These are phyloP conservation scores for Neurospora crassa DNA, from an alignment of 2,329 filamentous ascomycete species.

Conservation along the genomic window DNA sequence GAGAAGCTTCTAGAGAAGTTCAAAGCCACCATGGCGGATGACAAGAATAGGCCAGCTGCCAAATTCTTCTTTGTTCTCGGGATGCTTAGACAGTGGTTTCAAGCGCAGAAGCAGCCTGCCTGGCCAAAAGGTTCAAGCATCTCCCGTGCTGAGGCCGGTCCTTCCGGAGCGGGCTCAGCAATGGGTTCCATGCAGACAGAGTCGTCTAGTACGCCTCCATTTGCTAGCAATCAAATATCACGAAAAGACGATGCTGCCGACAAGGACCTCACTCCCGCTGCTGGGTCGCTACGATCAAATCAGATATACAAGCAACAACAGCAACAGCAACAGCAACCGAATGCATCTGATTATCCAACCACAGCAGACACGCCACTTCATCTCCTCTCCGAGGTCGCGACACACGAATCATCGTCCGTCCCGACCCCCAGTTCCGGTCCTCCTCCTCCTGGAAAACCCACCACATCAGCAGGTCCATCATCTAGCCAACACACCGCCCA, in stretches of 20 bases:
- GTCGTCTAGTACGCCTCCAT: not conserved
- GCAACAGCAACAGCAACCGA: constrained; percentile 14
- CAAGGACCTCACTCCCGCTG: not conserved
- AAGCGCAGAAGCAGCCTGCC: constrained; percentile 33
- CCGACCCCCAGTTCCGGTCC: constrained; percentile 9
- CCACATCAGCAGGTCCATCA: not conserved
- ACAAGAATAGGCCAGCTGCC: constrained; percentile 53
- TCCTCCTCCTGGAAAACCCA: constrained; percentile 2
- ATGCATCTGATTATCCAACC: constrained; percentile 18
- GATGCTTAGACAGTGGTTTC: constrained; percentile 63
- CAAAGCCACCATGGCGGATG: constrained; percentile 49
- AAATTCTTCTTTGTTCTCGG: constrained; percentile 64
- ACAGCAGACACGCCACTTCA: constrained; percentile 43
- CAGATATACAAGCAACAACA: constrained; percentile 8
- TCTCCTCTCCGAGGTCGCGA: constrained; percentile 48
- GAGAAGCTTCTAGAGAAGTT: constrained; percentile 63
- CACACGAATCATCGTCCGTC: constrained; percentile 27
- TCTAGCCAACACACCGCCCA: not conserved
- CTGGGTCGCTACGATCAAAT: constrained; percentile 3
- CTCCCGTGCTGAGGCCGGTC: not conserved
- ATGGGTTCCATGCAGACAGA: not conserved
- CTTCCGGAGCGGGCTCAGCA: not conserved
- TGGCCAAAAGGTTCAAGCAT: not conserved
- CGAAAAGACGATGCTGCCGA: constrained; percentile 5
- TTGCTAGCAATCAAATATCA: constrained; percentile 1